Base-by-base conservation (phyloP, 352 stramenopile genomes). In the Pythium monospermum region DNA sequence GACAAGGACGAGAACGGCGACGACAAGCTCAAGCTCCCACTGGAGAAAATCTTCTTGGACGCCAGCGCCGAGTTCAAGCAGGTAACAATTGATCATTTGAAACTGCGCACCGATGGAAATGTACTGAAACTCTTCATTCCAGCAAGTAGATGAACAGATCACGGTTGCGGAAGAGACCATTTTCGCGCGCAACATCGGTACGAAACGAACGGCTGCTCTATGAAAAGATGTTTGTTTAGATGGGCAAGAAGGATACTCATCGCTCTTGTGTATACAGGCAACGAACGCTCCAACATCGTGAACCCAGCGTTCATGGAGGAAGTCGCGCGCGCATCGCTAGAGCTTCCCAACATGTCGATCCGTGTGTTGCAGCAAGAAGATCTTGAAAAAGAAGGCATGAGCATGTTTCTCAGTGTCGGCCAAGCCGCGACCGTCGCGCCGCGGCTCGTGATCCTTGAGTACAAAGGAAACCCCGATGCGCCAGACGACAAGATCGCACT, bases 381-480 rank as follows among this genome's bases (percentile, higher is more conserved):
- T n/a, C 61, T 95, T 8, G 51, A 79, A 31, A 62, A 76, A 19
- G 75, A 94, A 61, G 76, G 76, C 47, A 83, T 95, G 72, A 80
- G 91, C 59, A 89, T 95, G 83, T 91, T 94, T 28, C 13, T 86
- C 32, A 83, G 75, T 47, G 83, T 95, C 4, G 85, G 85, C 26
- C 80, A 93, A 47, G 85, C 81, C 6, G 76, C 71, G 21, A 76
- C 71, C 13, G 77, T 69, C 19, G 66, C 85, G 18, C 85, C 85
- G 48, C 85, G 85, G 16, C 82, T 95, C 18, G 83, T 94, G 26
- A 76, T 95, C 39, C 69, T 95, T 26, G 76, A 91, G 56, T 95
- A 95, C 61, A 56, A 50, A 36, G 83, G 83, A 23, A 81, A 89
- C 53, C 72, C 80, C 1, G 66, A 77, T 15, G 73, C 71, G 12